These are phyloP conservation scores for Mucor mucedo DNA, from an alignment of 371 early-diverging fungal species.

Conservation along the genomic window DNA sequence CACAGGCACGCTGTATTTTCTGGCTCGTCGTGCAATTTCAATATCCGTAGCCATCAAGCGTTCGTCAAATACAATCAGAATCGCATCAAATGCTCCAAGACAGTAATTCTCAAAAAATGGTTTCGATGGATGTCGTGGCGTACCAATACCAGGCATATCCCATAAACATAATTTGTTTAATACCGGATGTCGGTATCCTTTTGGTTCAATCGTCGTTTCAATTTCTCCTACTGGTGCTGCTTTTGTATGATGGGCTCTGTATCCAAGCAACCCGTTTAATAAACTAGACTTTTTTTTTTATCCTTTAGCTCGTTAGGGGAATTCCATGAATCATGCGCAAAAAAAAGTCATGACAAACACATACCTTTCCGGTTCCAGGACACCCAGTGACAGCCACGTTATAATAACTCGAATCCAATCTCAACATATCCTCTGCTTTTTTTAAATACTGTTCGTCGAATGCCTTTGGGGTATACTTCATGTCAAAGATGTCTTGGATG, in stretches of 20 bases:
- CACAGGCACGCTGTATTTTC: conserved; percentile 25
- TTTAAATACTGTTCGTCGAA: conserved; percentile 24
- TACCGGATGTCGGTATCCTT: conserved; percentile 28
- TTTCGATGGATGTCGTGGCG: conserved; percentile 19
- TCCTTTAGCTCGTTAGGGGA: neutral
- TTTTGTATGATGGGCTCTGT: conserved; percentile 22
- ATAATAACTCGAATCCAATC: conserved; percentile 24
- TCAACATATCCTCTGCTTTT: conserved; percentile 19
- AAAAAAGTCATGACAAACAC: too few relatives aligned
- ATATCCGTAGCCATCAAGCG: conserved; percentile 40
- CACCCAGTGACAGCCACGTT: conserved; percentile 37
- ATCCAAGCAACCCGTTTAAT: conserved; percentile 40
- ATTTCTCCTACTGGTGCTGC: conserved; percentile 37
- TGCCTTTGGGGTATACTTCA: neutral
- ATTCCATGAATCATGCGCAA: neutral
- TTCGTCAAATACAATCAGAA: conserved; percentile 39
- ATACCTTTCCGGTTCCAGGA: conserved; percentile 44
- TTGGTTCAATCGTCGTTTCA: conserved; percentile 28
- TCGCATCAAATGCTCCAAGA: conserved; percentile 39
- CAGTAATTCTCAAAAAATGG: conserved; percentile 33
- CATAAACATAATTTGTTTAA: conserved; percentile 31
- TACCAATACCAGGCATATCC: conserved; percentile 41
- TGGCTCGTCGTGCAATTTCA: conserved; percentile 33
- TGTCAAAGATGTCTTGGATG: conserved; percentile 26
- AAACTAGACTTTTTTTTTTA: conserved; percentile 30